These are phyloP conservation scores for Vitellaria paradoxa DNA, from an alignment of 179 eudicot genomes.

Conservation along the genomic window DNA sequence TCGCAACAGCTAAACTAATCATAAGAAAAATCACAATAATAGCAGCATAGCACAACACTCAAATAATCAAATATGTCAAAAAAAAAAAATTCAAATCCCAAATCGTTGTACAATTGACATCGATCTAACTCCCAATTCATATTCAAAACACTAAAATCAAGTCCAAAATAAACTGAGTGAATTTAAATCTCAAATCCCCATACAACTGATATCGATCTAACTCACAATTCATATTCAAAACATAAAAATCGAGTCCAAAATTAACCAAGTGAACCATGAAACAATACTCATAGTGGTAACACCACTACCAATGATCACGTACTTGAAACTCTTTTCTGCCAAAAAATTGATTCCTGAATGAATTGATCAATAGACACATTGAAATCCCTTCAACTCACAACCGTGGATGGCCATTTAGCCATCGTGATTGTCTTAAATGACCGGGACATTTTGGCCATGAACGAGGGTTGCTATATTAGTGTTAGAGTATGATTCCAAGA, in stretches of 20 bases:
- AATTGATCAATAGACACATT: background rate
- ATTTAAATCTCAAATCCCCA: background rate
- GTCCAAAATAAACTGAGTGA: too few relatives aligned
- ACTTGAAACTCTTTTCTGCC: slow-evolving; percentile 86
- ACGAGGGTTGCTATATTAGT: slow-evolving; percentile 96
- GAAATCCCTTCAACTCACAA: slow-evolving; percentile 60
- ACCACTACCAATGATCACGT: slow-evolving; percentile 93
- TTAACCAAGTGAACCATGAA: background rate
- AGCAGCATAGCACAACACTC: background rate
- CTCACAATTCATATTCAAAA: background rate
- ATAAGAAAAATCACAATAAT: background rate
- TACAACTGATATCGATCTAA: background rate
- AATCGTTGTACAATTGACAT: too few relatives aligned
- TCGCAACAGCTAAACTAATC: background rate
- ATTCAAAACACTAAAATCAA: too few relatives aligned
- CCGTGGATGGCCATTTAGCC: slow-evolving; percentile 85
- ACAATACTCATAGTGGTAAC: slow-evolving; percentile 72
- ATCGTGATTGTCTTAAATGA: too few relatives aligned
- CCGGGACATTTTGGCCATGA: slow-evolving; percentile 94
- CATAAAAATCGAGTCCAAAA: background rate
- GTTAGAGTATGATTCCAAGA: slow-evolving; percentile 80
- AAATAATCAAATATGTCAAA: too few relatives aligned
- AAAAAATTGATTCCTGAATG: slow-evolving; percentile 19
- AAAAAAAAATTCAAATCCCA: too few relatives aligned
- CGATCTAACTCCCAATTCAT: too few relatives aligned